Percentiles rank a stretch among this genome's conserved stretches.
Evolutionary conservation across 192 early-diverging fungal genomes (phyloP).

Genomic region (Neocallimastix lanati): DNA sequence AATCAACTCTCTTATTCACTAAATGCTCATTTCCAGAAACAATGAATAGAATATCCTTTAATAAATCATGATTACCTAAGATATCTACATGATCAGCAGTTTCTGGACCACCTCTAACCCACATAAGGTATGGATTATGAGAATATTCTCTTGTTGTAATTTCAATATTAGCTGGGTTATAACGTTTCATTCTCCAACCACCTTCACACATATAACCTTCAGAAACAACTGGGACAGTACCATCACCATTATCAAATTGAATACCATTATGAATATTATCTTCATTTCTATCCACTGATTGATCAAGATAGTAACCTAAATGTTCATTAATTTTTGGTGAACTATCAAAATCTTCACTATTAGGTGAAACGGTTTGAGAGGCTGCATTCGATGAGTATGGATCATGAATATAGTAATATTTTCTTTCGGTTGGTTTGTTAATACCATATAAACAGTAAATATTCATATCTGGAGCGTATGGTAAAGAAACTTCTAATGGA

Average conservation of each 20-base stretch:
- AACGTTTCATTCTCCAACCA: conserved; percentile 64
- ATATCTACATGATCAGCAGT: conserved; percentile 78
- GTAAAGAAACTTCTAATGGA: conserved; percentile 52
- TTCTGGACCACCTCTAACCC: conserved; percentile 52
- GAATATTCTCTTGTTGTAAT: conserved; percentile 55
- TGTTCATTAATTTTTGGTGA: conserved; percentile 13
- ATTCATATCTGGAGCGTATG: conserved; percentile 50
- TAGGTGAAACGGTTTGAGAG: neutral
- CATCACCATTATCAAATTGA: conserved; percentile 52
- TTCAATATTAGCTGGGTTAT: conserved; percentile 56
- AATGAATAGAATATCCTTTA: conserved; percentile 30
- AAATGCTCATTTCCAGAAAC: conserved; percentile 21
- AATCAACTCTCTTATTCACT: conserved; percentile 15
- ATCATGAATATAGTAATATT: conserved; percentile 53
- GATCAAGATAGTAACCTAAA: conserved; percentile 15
- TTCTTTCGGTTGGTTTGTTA: conserved; percentile 59
- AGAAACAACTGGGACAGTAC: conserved; percentile 71
- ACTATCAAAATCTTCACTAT: conserved; percentile 1
- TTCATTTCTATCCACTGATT: conserved; percentile 26
- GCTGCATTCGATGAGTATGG: conserved; percentile 7
- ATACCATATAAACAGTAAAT: conserved; percentile 72
- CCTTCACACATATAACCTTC: conserved; percentile 72
- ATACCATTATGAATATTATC: conserved; percentile 48
- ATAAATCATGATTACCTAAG: conserved; percentile 57
- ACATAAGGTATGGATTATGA: conserved; percentile 34